These are phyloP conservation scores for Umbelopsis isabellina DNA, from an alignment of 192 early-diverging fungal genomes.

Conservation along the genomic window DNA sequence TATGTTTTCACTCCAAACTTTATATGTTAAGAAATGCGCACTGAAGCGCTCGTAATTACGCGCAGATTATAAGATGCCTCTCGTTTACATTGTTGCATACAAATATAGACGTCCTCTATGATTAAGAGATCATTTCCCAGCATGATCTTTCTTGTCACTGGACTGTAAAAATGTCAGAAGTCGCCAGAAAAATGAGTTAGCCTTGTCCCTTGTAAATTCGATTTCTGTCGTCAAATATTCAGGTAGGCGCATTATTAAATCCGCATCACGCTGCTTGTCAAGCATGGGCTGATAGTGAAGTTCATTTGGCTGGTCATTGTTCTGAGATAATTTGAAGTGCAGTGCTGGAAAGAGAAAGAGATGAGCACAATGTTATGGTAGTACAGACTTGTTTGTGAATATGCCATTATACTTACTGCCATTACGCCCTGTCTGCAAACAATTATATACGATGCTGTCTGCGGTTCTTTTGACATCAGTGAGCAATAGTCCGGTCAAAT, in stretches of 20 bases:
- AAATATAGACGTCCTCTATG: no score
- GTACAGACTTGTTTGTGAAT: no score
- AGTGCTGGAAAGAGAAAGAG: not conserved
- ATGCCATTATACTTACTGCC: conserved; percentile 24
- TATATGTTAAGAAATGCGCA: no score
- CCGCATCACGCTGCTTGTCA: conserved; percentile 13
- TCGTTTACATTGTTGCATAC: no score
- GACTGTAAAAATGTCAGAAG: conserved; percentile 18
- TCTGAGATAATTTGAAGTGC: conserved; percentile 22
- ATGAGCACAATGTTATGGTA: not conserved
- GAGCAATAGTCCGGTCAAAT: conserved; percentile 25
- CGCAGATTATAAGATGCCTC: no score
- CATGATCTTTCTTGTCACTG: conserved; percentile 4
- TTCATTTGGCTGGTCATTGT: conserved; percentile 1
- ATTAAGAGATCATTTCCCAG: not conserved
- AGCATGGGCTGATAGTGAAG: conserved; percentile 24
- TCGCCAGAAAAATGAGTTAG: conserved; percentile 24
- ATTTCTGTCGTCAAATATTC: conserved; percentile 25
- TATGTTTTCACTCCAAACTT: no score
- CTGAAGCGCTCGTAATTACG: no score
- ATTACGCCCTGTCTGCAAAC: conserved; percentile 23
- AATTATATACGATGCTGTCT: conserved; percentile 18
- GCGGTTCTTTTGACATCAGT: conserved; percentile 16
- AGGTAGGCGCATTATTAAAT: conserved; percentile 17
- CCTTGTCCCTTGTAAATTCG: conserved; percentile 5